Base-by-base conservation (phyloP, 192 early-diverging fungal species). In the Gigaspora rosea region DNA sequence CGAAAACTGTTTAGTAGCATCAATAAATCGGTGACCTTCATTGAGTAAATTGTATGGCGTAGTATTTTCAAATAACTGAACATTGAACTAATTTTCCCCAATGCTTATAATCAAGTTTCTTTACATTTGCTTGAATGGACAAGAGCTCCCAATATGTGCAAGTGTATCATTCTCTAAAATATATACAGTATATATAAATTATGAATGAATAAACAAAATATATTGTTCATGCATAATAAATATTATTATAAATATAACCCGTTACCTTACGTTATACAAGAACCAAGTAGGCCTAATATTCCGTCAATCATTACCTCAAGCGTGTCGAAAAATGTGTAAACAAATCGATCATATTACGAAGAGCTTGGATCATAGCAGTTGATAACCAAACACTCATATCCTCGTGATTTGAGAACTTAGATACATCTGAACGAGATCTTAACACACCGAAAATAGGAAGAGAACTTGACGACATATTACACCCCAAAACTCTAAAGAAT, bases 361-460 rank as follows among this genome's bases (percentile, higher is more conserved):
- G 83, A 6, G 95, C 96, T 84, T 95, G 92, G 80, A 98, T 94
- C 85, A 98, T 87, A 15, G 96, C 96, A 8, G 95, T 96, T 15
- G 94, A 96, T 57, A 98, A 86, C 96, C 96, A 98, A 33, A 96
- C 89, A 74, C 90, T 91, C 81, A 95, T 86, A 75, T 98, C 95
- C 75, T 96, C 96, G 51, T 91, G 88, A 50, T 88, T 90, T 18
- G 91, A 90, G 70, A 92, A 91, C 9, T 94, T 90, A 47, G 76
- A 71, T 18, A 73, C 57, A 36, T 78, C 77, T 1, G 81, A 81
- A 50, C 83, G 82, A 15, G 86, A 86, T 36, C 88, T 90, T 67
- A 97, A 79, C 78, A 96, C 94, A 56, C 92, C 91, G 85, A 98
- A 98, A 56, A 98, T 91, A 9, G 94, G 90, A 79, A 98, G 10